Base-by-base conservation (phyloP, 371 early-diverging fungal genomes). In the Chytridium lagenaria region DNA sequence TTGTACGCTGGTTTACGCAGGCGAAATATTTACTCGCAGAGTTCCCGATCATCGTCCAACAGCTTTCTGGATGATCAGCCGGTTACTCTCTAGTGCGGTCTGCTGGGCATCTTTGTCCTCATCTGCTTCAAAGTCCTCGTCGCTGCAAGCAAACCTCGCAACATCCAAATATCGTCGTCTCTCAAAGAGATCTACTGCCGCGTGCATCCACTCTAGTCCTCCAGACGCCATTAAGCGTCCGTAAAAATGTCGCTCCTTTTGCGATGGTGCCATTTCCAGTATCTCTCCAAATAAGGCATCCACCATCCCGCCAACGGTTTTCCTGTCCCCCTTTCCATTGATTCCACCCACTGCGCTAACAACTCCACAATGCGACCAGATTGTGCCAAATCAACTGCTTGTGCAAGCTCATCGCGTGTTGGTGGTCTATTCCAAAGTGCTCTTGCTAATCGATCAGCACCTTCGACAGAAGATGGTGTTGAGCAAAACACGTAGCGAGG, bases 261-360 rank as follows among this genome's bases (percentile, higher is more conserved):
- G 15, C 3, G 44, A 38, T 19, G 49, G 49, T 16, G 26, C 44
- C 66, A 66, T 44, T 44, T 66, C 66, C 66, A 66, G 49, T n/a
- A 66, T 44, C 66, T 66, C 66, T 5, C 44, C 66, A 37, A 40
- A 44, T 2, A 66, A 44, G 23, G 66, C 39, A 44, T 66, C 66
- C 2, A 44, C 30, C 12, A 66, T 40, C n/a, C 66, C 66, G 23
- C 66, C 66, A 28, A 66, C 66, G 10, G 66, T 66, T 33, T 3
- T 44, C 28, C 49, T 10, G 66, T 40, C 23, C 66, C 66, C 30
- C 10, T 37, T 15, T 26, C 38, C 22, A 44, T 40, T 3, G n/a
- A 7, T 2, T 66, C 66, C 44, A 66, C 44, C 66, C 66, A 66
- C 44, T 19, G 12, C 26, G 30, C n/a, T 44, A 66, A 19, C 12